These are phyloP conservation scores for Parastagonospora nodorum DNA, from an alignment of 2,329 filamentous ascomycete species.

Conservation along the genomic window DNA sequence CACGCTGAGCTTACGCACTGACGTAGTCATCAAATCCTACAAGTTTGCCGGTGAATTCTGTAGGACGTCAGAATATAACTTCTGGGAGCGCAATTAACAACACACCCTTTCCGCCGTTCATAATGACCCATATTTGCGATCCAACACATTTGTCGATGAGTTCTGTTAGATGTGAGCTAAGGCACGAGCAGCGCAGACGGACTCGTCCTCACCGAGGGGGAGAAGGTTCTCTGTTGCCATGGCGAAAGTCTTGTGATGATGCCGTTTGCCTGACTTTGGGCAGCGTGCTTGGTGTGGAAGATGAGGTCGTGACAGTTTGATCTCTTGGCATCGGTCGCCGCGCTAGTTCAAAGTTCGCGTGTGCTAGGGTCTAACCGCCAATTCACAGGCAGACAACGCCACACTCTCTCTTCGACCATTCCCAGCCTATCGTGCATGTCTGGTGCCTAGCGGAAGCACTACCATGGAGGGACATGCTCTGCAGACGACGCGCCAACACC, in stretches of 20 bases:
- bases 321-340: constrained; percentile 25
- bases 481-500: constrained; percentile 33
- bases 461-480: constrained; percentile 45
- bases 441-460: constrained; percentile 39
- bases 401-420: constrained; percentile 5
- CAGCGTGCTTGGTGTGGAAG: background rate
- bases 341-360: constrained; percentile 21
- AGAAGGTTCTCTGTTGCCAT: constrained; percentile 40
- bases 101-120: constrained; percentile 97
- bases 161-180: constrained; percentile 62
- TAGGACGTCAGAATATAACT: constrained; percentile 8
- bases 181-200: background rate
- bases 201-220: constrained; percentile 31
- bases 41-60: constrained; percentile 94
- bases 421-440: constrained; percentile 13
- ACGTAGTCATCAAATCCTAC: constrained; percentile 99
- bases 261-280: background rate
- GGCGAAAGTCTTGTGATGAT: constrained; percentile 1
- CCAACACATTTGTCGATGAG: constrained; percentile 99
- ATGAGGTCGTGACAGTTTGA: constrained; percentile 16
- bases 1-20: constrained; percentile 70
- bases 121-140: constrained; percentile 96
- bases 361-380: constrained; percentile 12
- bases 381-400: constrained; percentile 25
- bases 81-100: background rate